These are phyloP conservation scores for Pyrenophora seminiperda DNA, from an alignment of 2,329 filamentous ascomycete species.

Conservation along the genomic window DNA sequence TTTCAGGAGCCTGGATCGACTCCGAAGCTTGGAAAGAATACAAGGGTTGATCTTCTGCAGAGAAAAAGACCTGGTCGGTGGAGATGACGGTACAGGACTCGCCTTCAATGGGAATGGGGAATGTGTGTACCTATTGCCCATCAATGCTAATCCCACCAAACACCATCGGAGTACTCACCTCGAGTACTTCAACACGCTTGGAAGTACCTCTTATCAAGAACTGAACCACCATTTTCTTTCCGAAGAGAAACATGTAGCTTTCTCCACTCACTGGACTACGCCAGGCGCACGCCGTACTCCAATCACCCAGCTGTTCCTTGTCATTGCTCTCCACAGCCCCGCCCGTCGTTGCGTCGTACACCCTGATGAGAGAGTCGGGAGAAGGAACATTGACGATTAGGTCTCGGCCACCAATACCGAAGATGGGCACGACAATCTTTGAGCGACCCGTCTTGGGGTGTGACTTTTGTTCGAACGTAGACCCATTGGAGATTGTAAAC, in stretches of 20 bases:
- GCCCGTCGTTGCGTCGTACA: conserved; percentile 30
- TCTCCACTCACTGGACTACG: conserved; percentile 32
- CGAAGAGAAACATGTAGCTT: conserved; percentile 38
- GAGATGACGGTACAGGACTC: conserved; percentile 32
- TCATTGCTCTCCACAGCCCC: conserved; percentile 23
- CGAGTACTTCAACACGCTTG: conserved; percentile 28
- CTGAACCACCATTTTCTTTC: conserved; percentile 39
- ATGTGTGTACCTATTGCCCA: conserved; percentile 32
- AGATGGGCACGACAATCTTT: conserved; percentile 33
- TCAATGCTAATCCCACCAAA: not conserved
- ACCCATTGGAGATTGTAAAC: conserved; percentile 17
- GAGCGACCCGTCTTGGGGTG: conserved; percentile 36
- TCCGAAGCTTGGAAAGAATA: conserved; percentile 41
- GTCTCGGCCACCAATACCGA: conserved; percentile 30
- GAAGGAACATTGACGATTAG: conserved; percentile 38
- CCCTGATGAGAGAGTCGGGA: conserved; percentile 34
- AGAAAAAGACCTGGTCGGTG: conserved; percentile 33
- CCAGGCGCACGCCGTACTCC: conserved; percentile 40
- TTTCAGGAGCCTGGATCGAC: conserved; percentile 20
- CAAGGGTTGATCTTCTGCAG: conserved; percentile 31
- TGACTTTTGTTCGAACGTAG: conserved; percentile 16
- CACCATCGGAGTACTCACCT: conserved; percentile 13
- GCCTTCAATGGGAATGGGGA: conserved; percentile 34
- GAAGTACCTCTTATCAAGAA: conserved; percentile 23
- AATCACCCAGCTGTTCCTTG: conserved; percentile 37